Conservation (phyloP, 225 moss, liverwort and hornwort species). For the Pseudoscleropodium purum region DNA sequence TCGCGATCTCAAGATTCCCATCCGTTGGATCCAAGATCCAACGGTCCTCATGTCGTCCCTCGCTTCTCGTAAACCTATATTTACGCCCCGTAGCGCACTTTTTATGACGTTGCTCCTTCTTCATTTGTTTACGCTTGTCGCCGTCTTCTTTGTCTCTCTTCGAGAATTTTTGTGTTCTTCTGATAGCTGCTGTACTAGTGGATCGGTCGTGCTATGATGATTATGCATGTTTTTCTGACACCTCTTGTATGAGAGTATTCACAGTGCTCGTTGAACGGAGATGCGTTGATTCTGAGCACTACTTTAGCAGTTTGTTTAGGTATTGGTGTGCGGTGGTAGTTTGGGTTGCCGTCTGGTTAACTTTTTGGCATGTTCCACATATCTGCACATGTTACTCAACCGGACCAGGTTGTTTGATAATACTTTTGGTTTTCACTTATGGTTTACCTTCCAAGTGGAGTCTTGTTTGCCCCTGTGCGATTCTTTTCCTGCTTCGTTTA, state of each 20-base stretch:
- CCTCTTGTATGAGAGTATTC: conserved; percentile 42
- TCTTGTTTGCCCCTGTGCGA: conserved; percentile 20
- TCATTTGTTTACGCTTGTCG: too few species aligned
- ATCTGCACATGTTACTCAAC: too few species aligned
- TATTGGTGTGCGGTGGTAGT: neutral
- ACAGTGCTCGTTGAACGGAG: conserved; percentile 33
- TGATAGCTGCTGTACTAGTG: too few species aligned
- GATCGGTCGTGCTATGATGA: conserved; percentile 5
- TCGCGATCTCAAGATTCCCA: too few species aligned
- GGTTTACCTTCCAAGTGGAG: neutral
- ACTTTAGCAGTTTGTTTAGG: neutral
- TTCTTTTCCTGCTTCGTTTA: neutral
- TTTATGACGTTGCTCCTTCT: too few species aligned
- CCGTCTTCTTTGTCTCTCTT: rapidly evolving
- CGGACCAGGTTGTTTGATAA: too few species aligned
- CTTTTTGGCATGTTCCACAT: too few species aligned
- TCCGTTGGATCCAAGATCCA: neutral
- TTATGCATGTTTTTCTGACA: conserved; percentile 35
- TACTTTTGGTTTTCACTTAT: too few species aligned
- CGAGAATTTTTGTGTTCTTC: neutral
- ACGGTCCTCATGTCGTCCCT: neutral
- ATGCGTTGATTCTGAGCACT: conserved; percentile 3
- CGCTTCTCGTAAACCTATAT: neutral
- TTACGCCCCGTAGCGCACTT: rapidly evolving
- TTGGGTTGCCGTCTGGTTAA: neutral